Conservation (phyloP, 2,329 filamentous ascomycete species). For the Blastomyces emzantsi region DNA sequence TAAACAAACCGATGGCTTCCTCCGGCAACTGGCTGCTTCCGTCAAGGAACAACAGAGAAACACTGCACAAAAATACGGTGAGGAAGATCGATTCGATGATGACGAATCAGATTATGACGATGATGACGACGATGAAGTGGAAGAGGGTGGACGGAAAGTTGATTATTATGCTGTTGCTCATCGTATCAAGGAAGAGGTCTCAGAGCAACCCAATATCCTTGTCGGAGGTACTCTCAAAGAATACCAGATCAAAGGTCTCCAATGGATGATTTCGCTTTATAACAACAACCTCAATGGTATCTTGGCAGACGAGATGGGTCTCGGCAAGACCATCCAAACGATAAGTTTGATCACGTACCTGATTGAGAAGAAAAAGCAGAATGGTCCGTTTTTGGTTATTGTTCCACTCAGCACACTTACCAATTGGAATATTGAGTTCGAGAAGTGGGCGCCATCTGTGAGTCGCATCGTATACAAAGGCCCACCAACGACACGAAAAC, state of each 20-base stretch:
- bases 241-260: slow-evolving; percentile 95
- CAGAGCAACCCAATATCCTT: slow-evolving; percentile 69
- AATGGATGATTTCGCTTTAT: slow-evolving; percentile 99
- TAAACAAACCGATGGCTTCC: slow-evolving; percentile 93
- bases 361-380: slow-evolving; percentile 88
- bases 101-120: slow-evolving; percentile 58
- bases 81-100: slow-evolving; percentile 46
- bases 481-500: slow-evolving; percentile 76
- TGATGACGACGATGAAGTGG: slow-evolving; percentile 61
- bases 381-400: slow-evolving; percentile 89
- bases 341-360: slow-evolving; percentile 96
- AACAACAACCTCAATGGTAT: slow-evolving; percentile 99
- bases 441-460: slow-evolving; percentile 93
- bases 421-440: slow-evolving; percentile 98
- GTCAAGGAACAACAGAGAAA: slow-evolving; percentile 90
- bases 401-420: slow-evolving; percentile 94
- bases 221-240: slow-evolving; percentile 92
- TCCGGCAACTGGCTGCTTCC: slow-evolving; percentile 88
- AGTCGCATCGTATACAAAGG: slow-evolving; percentile 92
- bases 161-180: slow-evolving; percentile 99
- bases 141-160: slow-evolving; percentile 65
- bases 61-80: slow-evolving; percentile 68
- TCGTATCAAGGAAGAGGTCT: slow-evolving; percentile 87
- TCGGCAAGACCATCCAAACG: slow-evolving; percentile 98
- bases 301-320: slow-evolving; percentile 97